Percentiles rank a stretch among this genome's conserved stretches.
Conservation (phyloP, 2,329 filamentous ascomycete genomes). For the Taxawa tesnikishii region DNA sequence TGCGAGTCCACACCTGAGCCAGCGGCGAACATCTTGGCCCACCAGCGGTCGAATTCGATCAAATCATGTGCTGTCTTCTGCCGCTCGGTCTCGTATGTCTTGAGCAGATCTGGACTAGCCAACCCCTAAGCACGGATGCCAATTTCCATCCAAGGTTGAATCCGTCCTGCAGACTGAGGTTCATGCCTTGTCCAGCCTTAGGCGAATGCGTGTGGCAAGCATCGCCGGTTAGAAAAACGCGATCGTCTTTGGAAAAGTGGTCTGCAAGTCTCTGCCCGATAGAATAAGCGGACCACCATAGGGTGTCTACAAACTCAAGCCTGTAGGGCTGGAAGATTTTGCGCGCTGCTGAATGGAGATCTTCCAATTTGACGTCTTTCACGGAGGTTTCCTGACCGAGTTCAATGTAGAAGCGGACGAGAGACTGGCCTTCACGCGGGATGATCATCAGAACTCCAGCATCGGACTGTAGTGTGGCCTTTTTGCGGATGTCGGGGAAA, state of each 20-base stretch:
- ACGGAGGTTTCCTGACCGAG: conserved; percentile 22
- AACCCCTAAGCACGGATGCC: conserved; percentile 24
- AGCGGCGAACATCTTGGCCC: conserved; percentile 9
- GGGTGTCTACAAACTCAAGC: conserved; percentile 31
- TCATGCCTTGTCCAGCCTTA: conserved; percentile 65
- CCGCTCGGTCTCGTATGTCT: conserved; percentile 39
- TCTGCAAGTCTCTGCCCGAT: conserved; percentile 54
- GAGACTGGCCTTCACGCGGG: conserved; percentile 30
- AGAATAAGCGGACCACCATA: conserved; percentile 68
- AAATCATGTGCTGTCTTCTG: conserved; percentile 49
- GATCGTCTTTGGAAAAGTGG: conserved; percentile 41
- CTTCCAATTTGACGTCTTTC: conserved; percentile 46
- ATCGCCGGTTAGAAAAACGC: conserved; percentile 65
- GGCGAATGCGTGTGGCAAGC: conserved; percentile 53
- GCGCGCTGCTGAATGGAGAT: conserved; percentile 50
- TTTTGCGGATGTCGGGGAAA: conserved; percentile 40
- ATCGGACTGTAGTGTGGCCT: conserved; percentile 42
- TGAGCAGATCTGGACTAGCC: conserved; percentile 27
- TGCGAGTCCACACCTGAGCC: conserved; percentile 16
- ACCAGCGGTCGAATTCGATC: conserved; percentile 42
- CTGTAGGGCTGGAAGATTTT: conserved; percentile 56
- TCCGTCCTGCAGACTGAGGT: conserved; percentile 56
- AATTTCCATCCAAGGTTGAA: conserved; percentile 31
- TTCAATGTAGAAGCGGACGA: conserved; percentile 22
- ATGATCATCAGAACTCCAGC: conserved; percentile 72